A percentile compares a stretch with the other conserved stretches of the same genome.
Conservation (phyloP, 2,329 filamentous ascomycete genomes). For the Fusarium goolgardi region DNA sequence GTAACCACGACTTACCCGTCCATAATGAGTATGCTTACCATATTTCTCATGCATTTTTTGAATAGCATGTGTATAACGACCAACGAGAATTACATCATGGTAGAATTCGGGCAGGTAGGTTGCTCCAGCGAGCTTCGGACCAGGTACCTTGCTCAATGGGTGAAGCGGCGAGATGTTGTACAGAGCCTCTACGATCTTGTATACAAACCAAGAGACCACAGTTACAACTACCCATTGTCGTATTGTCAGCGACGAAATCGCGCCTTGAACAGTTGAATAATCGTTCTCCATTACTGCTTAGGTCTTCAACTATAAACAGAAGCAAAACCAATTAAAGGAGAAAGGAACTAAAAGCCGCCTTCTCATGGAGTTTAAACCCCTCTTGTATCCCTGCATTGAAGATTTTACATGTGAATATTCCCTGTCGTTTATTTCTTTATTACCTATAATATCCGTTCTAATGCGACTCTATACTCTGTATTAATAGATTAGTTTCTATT, state of each 20-base stretch:
- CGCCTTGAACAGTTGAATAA: not conserved
- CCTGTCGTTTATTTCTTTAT: not conserved
- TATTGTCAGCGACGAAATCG: not conserved
- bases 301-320: not conserved
- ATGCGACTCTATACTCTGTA: not conserved
- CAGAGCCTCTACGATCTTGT: not conserved
- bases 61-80: slow-evolving; percentile 25
- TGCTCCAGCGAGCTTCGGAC: slow-evolving; percentile 19
- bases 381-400: not conserved
- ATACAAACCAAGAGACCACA: not conserved
- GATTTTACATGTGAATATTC: not conserved
- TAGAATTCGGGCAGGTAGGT: slow-evolving; percentile 29
- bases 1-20: accelerated
- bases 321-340: not conserved
- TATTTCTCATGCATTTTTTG: slow-evolving; percentile 26
- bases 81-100: slow-evolving; percentile 23
- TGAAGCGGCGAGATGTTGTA: slow-evolving; percentile 28
- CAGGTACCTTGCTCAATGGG: slow-evolving; percentile 18
- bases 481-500: not conserved
- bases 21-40: not conserved
- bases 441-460: not conserved
- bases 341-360: not conserved
- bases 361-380: not conserved
- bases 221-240: not conserved
- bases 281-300: not conserved